Evolutionary conservation across 2,329 filamentous ascomycete genomes (phyloP), one percentile per base, ranked within the genome.

Genomic region (Ophiocordyceps camponoti-leonardi): DNA sequence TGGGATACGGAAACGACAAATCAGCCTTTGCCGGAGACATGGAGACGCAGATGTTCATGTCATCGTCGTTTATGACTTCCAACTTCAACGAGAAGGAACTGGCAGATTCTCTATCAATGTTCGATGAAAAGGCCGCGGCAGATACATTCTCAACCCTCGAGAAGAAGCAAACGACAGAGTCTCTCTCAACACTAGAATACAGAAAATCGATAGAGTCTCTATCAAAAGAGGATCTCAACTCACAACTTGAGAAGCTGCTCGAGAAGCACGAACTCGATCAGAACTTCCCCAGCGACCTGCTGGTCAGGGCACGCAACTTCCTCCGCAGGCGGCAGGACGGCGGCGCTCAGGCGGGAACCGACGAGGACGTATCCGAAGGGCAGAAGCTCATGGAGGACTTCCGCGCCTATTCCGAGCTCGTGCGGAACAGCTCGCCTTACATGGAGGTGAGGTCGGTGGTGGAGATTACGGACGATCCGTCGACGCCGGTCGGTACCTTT

Each of bases 361-460:
- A 23, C 13, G 31, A 47, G 4, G 51, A 58, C 6, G 8, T 46
- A 0, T 54, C 56, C 11, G 31, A 47, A 0, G 56, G 49, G 2
- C 45, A 44, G 4, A 31, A 33, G 5, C 51, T 56, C 12, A 41
- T 55, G n/a, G 40, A 49, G 1, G 51, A 53, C 1, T 58, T 56
- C 18, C 41, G 50, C 4, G 46, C 42, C 5, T 50, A 56, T 12
- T 48, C 44, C 30, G 49, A 57, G 2, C 49, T 64, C 6, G 53
- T 59, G 33, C 53, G 56, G 6, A 59, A 61, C 46, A 59, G 61
- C 48, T 63, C 59, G 26, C 54, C 64, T 6, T 64, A 65, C 48
- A 53, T 64, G 42, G 62, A 66, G 51, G 67, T 68, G n/a, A 62
- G 67, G 37, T 64, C 67, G 26, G 64, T 68, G 2, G 66, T 71